Conservation (phyloP, 2,329 filamentous ascomycete genomes). For the Botrytis aclada region DNA sequence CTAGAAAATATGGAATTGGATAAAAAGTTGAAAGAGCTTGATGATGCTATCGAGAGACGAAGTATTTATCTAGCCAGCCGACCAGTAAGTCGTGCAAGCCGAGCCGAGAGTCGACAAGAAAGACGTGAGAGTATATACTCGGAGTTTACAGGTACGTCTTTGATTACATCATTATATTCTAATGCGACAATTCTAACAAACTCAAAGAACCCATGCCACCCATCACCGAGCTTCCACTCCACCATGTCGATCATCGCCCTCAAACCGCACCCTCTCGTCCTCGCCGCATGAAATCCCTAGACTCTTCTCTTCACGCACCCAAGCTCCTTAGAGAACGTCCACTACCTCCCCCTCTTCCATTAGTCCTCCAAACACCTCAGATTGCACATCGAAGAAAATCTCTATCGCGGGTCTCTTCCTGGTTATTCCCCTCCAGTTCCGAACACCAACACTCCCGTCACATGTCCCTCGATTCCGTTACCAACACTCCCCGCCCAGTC, state of each 20-base stretch:
- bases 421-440: conserved; percentile 47
- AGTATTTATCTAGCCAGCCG: conserved; percentile 46
- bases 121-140: conserved; percentile 30
- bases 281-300: conserved; percentile 17
- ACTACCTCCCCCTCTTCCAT: conserved; percentile 52
- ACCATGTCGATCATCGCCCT: conserved; percentile 37
- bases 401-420: conserved; percentile 59
- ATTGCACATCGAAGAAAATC: conserved; percentile 67
- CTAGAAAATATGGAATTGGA: conserved; percentile 52
- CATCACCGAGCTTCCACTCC: conserved; percentile 43
- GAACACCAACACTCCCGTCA: conserved; percentile 38
- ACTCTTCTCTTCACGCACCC: conserved; percentile 10
- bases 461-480: conserved; percentile 50
- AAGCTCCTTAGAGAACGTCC: conserved; percentile 20
- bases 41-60: conserved; percentile 54
- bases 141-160: conserved; percentile 29
- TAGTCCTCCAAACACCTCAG: conserved; percentile 46
- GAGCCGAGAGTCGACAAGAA: conserved; percentile 27
- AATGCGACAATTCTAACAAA: conserved; percentile 20
- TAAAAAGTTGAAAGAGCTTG: conserved; percentile 55
- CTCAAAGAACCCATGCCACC: conserved; percentile 51
- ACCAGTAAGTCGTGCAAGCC: conserved; percentile 32
- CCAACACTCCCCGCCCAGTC: conserved; percentile 53
- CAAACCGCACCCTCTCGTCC: conserved; percentile 17
- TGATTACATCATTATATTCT: background rate